phyloP scores from a whole-genome alignment of 257 asterid species.

The Henckelia pumila region DNA sequence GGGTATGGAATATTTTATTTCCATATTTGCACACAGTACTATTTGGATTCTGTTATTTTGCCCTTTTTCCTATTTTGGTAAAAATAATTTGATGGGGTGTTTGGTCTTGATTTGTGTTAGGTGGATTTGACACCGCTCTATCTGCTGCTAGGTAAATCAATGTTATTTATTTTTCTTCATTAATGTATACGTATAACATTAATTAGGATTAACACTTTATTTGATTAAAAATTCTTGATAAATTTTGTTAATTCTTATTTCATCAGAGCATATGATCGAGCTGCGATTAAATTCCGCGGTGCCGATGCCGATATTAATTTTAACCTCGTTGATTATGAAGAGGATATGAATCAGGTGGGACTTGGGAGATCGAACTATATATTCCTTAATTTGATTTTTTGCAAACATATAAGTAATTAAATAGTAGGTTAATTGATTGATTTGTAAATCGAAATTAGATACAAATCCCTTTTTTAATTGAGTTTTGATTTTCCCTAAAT shows the following conservation, averaged over 20 bases:
- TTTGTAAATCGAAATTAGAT: not conserved
- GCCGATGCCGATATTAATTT: slow-evolving; percentile 51
- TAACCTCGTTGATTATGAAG: slow-evolving; percentile 40
- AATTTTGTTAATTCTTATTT: not conserved
- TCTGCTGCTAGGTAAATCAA: slow-evolving; percentile 70
- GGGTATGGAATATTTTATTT: slow-evolving; percentile 36
- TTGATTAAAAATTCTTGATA: not conserved
- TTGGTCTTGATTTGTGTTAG: slow-evolving; percentile 32
- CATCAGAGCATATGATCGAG: slow-evolving; percentile 51
- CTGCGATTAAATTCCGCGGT: slow-evolving; percentile 54
- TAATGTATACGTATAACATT: too few species aligned
- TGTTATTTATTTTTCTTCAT: not conserved
- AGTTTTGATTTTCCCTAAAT: too few species aligned
- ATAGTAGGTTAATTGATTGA: too few species aligned
- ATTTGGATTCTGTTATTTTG: slow-evolving; percentile 4
- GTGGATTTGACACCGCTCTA: slow-evolving; percentile 91
- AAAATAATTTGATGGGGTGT: not conserved
- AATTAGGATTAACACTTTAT: not conserved
- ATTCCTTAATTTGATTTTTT: not conserved
- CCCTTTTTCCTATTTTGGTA: slow-evolving; percentile 6
- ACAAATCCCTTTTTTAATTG: too few species aligned
- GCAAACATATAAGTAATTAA: not conserved
- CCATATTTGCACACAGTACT: not conserved
- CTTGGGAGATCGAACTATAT: too few species aligned
- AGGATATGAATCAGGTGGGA: slow-evolving; percentile 43